These are phyloP conservation scores for Pseudonitzschia multiseries DNA, from an alignment of 108 stramenopile species.

Conservation along the genomic window DNA sequence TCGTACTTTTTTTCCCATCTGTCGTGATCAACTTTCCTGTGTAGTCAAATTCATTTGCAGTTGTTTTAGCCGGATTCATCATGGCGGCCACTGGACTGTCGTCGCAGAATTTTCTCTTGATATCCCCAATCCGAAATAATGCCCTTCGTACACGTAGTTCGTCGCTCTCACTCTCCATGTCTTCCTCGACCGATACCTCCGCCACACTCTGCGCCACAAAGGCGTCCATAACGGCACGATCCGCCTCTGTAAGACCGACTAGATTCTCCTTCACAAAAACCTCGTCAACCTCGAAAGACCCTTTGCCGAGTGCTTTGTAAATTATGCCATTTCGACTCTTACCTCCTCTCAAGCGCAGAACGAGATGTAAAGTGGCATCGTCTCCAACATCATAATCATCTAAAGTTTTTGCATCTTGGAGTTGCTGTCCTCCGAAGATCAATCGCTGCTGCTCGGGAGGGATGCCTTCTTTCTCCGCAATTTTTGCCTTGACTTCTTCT, in stretches of 20 bases:
- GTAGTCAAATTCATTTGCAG: constrained; percentile 64
- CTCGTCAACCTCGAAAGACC: constrained; percentile 73
- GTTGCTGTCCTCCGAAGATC: constrained; percentile 95
- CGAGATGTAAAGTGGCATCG: constrained; percentile 88
- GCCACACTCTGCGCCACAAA: constrained; percentile 65
- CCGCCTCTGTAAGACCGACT: constrained; percentile 59
- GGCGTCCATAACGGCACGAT: constrained; percentile 69
- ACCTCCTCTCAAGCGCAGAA: constrained; percentile 87
- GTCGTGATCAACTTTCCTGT: constrained; percentile 63
- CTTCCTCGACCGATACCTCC: constrained; percentile 21
- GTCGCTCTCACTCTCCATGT: constrained; percentile 12
- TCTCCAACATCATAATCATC: constrained; percentile 94
- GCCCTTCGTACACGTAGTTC: constrained; percentile 51
- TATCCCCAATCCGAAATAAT: constrained; percentile 63
- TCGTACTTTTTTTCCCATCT: constrained; percentile 66
- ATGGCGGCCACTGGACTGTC: constrained; percentile 60
- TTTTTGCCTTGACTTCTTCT: constrained; percentile 97
- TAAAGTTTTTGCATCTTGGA: constrained; percentile 89
- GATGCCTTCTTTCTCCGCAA: constrained; percentile 95
- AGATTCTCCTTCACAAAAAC: constrained; percentile 74
- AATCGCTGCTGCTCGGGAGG: constrained; percentile 92
- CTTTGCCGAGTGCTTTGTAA: constrained; percentile 43
- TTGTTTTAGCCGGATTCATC: constrained; percentile 36
- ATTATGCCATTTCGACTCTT: constrained; percentile 22
- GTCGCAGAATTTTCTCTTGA: constrained; percentile 40